Evolutionary conservation across 148 eudicot species (phyloP).

Genomic region (Chenopodium quinoa): DNA sequence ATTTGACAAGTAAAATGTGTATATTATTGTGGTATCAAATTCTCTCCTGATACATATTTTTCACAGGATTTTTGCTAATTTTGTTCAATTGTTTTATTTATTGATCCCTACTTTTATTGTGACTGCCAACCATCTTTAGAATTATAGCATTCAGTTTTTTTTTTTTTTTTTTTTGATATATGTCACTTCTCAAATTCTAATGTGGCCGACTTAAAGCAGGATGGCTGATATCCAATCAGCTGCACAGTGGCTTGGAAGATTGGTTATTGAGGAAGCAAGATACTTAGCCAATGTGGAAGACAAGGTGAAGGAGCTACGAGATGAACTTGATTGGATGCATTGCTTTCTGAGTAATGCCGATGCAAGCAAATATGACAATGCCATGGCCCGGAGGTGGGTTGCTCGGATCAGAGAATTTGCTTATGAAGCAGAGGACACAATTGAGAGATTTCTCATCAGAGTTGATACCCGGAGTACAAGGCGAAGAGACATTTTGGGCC

Average conservation of each 20-base stretch:
- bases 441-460: conserved; percentile 20
- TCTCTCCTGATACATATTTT: no score
- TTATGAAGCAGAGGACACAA: conserved; percentile 30
- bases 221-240: conserved; percentile 31
- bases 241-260: conserved; percentile 23
- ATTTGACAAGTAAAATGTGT: no score
- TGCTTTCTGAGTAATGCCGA: conserved; percentile 24
- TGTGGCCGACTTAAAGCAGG: neutral
- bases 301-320: conserved; percentile 18
- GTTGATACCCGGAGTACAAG: neutral
- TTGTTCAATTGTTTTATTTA: no score
- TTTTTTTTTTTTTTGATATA: no score
- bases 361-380: conserved; percentile 9
- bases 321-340: conserved; percentile 31
- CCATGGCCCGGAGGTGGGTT: conserved; percentile 28
- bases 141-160: no score
- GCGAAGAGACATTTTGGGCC: neutral
- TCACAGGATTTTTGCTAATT: no score
- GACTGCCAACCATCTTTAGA: no score
- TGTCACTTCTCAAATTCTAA: no score
- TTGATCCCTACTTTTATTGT: no score
- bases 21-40: no score
- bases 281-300: conserved; percentile 15
- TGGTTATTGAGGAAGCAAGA: conserved; percentile 26
- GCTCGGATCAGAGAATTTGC: conserved; percentile 32